phyloP scores from a whole-genome alignment of 176 grass and related monocot species.

The Oryza rufipogon region DNA sequence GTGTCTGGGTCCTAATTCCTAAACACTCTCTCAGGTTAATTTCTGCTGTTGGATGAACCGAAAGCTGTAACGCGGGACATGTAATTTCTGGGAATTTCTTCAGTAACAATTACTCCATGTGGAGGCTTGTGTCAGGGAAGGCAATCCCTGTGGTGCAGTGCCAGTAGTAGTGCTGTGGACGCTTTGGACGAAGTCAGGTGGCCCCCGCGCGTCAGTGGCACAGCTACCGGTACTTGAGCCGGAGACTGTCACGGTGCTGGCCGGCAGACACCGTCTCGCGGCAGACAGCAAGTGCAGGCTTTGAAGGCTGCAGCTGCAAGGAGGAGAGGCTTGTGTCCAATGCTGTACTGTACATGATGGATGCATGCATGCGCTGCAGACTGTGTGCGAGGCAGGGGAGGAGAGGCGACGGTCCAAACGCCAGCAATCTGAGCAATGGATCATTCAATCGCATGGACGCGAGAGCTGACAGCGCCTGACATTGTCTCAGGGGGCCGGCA shows the following conservation, averaged over 20 bases:
- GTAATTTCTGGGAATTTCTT: background rate
- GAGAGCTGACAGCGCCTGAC: conserved; percentile 30
- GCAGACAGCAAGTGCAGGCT: conserved; percentile 37
- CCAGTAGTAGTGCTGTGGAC: background rate
- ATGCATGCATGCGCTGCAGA: background rate
- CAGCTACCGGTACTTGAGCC: conserved; percentile 23
- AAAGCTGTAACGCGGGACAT: background rate
- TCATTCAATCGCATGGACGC: conserved; percentile 19
- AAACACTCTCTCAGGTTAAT: no score
- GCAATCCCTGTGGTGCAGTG: background rate
- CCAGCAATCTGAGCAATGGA: conserved; percentile 21
- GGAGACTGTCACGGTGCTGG: conserved; percentile 20
- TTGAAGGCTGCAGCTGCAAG: conserved; percentile 24
- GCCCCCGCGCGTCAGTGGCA: conserved; percentile 1
- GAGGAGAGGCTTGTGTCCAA: background rate
- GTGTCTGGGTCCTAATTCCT: no score
- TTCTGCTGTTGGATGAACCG: background rate
- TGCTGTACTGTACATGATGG: background rate
- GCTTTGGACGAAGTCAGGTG: background rate
- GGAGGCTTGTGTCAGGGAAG: background rate
- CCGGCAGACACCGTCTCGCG: background rate
- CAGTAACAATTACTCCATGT: background rate
- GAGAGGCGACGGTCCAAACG: background rate
- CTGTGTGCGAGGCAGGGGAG: background rate
- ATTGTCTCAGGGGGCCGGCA: conserved; percentile 22